Evolutionary conservation across 2,329 filamentous ascomycete genomes (phyloP).

Genomic region (Monosporascus sp.): DNA sequence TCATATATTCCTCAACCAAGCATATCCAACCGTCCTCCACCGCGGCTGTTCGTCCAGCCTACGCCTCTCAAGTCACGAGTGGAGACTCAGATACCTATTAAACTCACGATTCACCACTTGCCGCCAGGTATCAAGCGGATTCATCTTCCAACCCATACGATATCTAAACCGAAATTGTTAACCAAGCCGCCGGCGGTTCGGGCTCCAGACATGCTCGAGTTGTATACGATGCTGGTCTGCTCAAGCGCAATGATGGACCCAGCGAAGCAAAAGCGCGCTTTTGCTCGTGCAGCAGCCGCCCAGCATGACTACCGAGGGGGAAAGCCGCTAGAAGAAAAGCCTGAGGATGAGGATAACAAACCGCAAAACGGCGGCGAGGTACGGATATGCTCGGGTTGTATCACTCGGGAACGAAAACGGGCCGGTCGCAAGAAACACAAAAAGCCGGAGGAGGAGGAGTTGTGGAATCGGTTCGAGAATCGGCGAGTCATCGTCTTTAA

Average conservation of each 20-base stretch:
- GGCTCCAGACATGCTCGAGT: conserved; percentile 68
- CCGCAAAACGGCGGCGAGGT: conserved; percentile 90
- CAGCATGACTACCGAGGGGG: conserved; percentile 24
- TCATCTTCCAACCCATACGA: conserved; percentile 82
- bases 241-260: conserved; percentile 83
- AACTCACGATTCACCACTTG: conserved; percentile 69
- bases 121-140: conserved; percentile 72
- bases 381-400: conserved; percentile 86
- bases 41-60: conserved; percentile 54
- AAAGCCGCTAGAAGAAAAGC: conserved; percentile 31
- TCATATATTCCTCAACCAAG: conserved; percentile 9
- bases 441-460: conserved; percentile 85
- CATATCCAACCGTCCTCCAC: conserved; percentile 16
- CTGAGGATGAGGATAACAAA: conserved; percentile 60
- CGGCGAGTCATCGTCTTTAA: conserved; percentile 88
- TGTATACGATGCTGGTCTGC: conserved; percentile 79
- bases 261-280: conserved; percentile 59
- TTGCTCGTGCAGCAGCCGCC: conserved; percentile 50
- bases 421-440: conserved; percentile 90
- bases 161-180: conserved; percentile 89
- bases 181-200: conserved; percentile 64
- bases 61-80: conserved; percentile 81
- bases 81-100: conserved; percentile 92
- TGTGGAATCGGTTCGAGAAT: conserved; percentile 75
- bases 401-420: conserved; percentile 83